A percentile compares a stretch with the other conserved stretches of the same genome.
These are phyloP conservation scores for Fusarium brevicatenulatum DNA, from an alignment of 2,329 filamentous ascomycete genomes.

Conservation along the genomic window DNA sequence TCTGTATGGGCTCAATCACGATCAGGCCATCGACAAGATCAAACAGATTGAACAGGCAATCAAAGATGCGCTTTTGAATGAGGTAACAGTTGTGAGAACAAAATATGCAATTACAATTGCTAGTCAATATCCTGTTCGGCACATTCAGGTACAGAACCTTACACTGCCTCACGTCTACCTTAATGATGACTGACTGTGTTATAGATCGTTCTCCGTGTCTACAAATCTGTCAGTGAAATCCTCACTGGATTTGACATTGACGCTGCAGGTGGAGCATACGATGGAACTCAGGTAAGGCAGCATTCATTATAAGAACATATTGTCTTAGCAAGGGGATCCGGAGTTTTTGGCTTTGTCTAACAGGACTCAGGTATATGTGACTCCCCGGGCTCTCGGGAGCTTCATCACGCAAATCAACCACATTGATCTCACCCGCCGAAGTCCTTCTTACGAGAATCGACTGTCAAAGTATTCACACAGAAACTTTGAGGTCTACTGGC, in stretches of 20 bases:
- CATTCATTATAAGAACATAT: background rate
- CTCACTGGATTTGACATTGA: constrained; percentile 91
- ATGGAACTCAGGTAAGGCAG: constrained; percentile 75
- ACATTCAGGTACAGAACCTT: constrained; percentile 67
- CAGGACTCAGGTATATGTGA: constrained; percentile 74
- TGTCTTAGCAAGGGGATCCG: background rate
- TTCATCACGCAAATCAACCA: constrained; percentile 87
- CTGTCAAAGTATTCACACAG: constrained; percentile 86
- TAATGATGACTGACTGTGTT: constrained; percentile 9
- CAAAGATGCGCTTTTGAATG: constrained; percentile 80
- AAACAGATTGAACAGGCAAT: constrained; percentile 81
- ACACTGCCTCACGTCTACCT: background rate
- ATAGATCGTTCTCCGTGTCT: constrained; percentile 84
- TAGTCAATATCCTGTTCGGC: constrained; percentile 83
- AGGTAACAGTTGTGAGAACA: constrained; percentile 84
- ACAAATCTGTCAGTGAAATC: constrained; percentile 85
- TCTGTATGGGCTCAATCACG: constrained; percentile 80
- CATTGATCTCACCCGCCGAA: constrained; percentile 80
- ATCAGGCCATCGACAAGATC: constrained; percentile 84
- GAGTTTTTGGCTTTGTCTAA: background rate
- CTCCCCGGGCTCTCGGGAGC: constrained; percentile 79
- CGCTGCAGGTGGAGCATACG: constrained; percentile 82
- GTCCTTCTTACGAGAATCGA: constrained; percentile 87
- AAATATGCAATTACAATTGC: constrained; percentile 90
- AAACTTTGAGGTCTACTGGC: constrained; percentile 87